Conservation (phyloP, 2,329 filamentous ascomycete species). For the Sporothrix phasma region DNA sequence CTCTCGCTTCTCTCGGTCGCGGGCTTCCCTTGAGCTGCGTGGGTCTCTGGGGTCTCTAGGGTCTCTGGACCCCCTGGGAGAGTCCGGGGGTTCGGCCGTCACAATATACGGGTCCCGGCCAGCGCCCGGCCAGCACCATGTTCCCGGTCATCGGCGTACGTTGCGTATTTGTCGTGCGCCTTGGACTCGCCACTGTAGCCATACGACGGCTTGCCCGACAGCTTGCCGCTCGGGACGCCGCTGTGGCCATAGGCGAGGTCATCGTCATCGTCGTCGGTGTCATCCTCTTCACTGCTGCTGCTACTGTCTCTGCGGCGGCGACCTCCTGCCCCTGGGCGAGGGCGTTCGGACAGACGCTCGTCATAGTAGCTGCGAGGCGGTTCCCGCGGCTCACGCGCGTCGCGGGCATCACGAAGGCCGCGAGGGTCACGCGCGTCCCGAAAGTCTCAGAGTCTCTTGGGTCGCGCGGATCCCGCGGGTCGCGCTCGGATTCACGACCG, state of each 20-base stretch:
- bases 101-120: constrained; percentile 6
- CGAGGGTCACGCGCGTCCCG: constrained; percentile 3
- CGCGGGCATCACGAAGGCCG: no score
- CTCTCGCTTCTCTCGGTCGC: background rate
- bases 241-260: constrained; percentile 42
- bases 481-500: constrained; percentile 22
- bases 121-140: constrained; percentile 17
- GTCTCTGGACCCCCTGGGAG: background rate
- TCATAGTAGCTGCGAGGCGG: constrained; percentile 19
- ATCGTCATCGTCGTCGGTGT: constrained; percentile 15
- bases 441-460: background rate
- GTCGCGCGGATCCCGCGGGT: constrained; percentile 6
- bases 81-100: constrained; percentile 14
- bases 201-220: constrained; percentile 14
- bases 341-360: background rate
- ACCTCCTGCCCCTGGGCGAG: background rate
- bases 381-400: constrained; percentile 1
- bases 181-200: constrained; percentile 26
- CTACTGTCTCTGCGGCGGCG: constrained; percentile 14
- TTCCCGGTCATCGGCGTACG: constrained; percentile 24
- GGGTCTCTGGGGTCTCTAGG: background rate
- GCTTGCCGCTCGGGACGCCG: constrained; percentile 9
- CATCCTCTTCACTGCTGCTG: constrained; percentile 14
- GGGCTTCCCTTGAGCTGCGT: constrained; percentile 15
- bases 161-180: constrained; percentile 27